These are phyloP conservation scores for Diaporthe caulivora DNA, from an alignment of 2,329 filamentous ascomycete species.

Conservation along the genomic window DNA sequence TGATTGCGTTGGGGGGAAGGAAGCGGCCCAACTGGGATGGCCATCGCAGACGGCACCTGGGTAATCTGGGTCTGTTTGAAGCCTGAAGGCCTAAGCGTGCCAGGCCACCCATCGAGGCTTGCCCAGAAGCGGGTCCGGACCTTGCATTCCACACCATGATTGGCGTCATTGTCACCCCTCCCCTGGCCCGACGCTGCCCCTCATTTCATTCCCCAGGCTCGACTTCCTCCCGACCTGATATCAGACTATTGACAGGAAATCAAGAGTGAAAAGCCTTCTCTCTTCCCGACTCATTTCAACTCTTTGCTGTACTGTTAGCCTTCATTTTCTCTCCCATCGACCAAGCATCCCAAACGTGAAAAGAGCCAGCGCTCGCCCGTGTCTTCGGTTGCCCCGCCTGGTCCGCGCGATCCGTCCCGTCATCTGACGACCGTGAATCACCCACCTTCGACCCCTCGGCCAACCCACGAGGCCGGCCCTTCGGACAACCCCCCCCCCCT, in stretches of 20 bases:
- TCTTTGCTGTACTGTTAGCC: background rate
- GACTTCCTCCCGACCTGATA: conserved; percentile 4
- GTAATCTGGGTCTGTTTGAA: conserved; percentile 29
- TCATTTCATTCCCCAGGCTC: conserved; percentile 22
- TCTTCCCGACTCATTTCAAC: background rate
- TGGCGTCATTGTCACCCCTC: conserved; percentile 22
- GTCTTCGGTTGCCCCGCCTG: conserved; percentile 1
- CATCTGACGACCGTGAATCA: conserved; percentile 33
- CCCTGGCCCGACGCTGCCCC: conserved; percentile 17
- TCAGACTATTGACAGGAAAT: background rate
- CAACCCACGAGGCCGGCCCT: conserved; percentile 19
- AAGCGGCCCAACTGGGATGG: conserved; percentile 12
- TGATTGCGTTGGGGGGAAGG: background rate
- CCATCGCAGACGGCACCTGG: background rate
- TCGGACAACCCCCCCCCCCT: background rate
- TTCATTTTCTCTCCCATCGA: background rate
- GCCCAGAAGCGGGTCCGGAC: conserved; percentile 35
- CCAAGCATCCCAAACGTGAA: background rate
- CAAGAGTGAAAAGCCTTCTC: background rate
- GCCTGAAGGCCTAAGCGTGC: conserved; percentile 32
- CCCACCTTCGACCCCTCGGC: background rate
- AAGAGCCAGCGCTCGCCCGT: conserved; percentile 12
- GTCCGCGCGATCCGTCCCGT: conserved; percentile 31
- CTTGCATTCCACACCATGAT: conserved; percentile 32
- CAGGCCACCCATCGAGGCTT: conserved; percentile 27